phyloP scores from a whole-genome alignment of 2,329 filamentous ascomycete genomes.

The Truncatella angustata region DNA sequence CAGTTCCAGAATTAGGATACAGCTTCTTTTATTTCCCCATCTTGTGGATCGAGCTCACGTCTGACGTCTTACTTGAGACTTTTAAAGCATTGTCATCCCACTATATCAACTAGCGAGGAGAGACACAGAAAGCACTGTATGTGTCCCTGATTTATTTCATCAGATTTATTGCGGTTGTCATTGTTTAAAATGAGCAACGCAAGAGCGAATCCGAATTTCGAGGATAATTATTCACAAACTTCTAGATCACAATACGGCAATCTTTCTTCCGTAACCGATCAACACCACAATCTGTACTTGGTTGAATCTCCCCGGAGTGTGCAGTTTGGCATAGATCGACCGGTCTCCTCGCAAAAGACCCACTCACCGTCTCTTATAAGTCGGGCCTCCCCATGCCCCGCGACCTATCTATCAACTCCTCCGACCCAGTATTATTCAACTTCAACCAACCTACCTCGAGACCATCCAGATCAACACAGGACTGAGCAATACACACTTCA shows the following conservation, averaged over 20 bases:
- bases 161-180: not conserved
- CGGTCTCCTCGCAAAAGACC: slow-evolving; percentile 19
- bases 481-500: slow-evolving; percentile 13
- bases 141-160: slow-evolving; percentile 18
- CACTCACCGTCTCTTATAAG: slow-evolving; percentile 26
- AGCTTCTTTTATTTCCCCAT: slow-evolving; percentile 8
- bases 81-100: slow-evolving; percentile 6
- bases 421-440: slow-evolving; percentile 23
- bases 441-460: slow-evolving; percentile 20
- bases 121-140: slow-evolving; percentile 12
- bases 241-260: slow-evolving; percentile 24
- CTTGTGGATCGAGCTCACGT: not conserved
- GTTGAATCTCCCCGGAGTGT: slow-evolving; percentile 19
- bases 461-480: slow-evolving; percentile 14
- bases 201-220: slow-evolving; percentile 17
- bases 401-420: slow-evolving; percentile 20
- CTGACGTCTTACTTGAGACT: not conserved
- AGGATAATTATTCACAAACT: slow-evolving; percentile 25
- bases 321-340: slow-evolving; percentile 17
- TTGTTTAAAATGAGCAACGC: slow-evolving; percentile 22
- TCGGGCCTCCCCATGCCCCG: slow-evolving; percentile 20
- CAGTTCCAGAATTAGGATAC: slow-evolving; percentile 12
- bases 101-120: slow-evolving; percentile 1
- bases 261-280: slow-evolving; percentile 20
- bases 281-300: slow-evolving; percentile 19